Base-by-base conservation (phyloP, 495 filamentous ascomycete species). In the Penicillium coprophilum region DNA sequence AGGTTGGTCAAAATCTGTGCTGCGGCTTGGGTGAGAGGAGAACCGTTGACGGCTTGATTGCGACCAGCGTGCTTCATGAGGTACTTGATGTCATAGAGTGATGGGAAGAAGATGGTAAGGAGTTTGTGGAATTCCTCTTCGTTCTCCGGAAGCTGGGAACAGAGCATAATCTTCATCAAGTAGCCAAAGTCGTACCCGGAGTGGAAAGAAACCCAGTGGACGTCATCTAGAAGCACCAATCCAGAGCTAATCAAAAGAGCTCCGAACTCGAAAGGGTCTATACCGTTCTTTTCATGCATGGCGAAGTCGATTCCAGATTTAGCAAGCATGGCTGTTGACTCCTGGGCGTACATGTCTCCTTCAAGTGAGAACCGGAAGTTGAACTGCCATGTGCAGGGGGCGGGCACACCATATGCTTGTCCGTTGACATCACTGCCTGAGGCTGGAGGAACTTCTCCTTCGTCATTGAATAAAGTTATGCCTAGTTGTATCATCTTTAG, bases 171-270 rank as follows among this genome's bases (percentile, higher is more conserved):
- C 74, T 98, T 97, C 66, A 96, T 90, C 46, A 97, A 75, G 66
- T 97, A 97, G 36, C 91, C 94, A 74, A 98, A 96, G 75, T 98
- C 94, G 75, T 98, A 98, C 46, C 94, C 94, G n/a, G 90, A 92
- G 71, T 98, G 94, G 74, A 97, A 97, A 19, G 91, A 95, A 31
- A 98, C 87, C 94, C 94, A 98, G 65, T 87, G 84, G 15, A 97
- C 88, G 48, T 96, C 85, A 34, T 93, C 88, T 47, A 87, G 78
- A 62, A 94, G 85, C n/a, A 94, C 90, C 30, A 98, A 77, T 9
- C 94, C 94, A 13, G 94, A 97, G 54, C 86, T 91, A 49, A 96
- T 92, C 48, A 98, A 79, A 17, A 96, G 79, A 13, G 93, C 82
- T 6, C 91, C 94, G 66, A 98, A 97, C 52, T 91, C 85, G 27